Conservation (phyloP, 805 yeast genomes). For the Wickerhamiella galacta region DNA sequence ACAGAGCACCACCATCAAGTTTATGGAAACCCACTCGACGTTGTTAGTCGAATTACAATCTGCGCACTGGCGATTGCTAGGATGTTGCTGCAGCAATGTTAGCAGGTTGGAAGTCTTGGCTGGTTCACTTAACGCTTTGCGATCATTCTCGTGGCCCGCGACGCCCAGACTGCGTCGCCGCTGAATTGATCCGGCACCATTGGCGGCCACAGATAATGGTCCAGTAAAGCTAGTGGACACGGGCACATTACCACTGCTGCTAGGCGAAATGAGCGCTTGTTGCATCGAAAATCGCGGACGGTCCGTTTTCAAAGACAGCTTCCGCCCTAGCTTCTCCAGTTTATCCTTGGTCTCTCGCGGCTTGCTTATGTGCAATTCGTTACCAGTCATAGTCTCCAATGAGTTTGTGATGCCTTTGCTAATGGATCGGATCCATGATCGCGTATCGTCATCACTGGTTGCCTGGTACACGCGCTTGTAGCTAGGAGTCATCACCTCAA, state of each 20-base stretch:
- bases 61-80: constrained; percentile 51
- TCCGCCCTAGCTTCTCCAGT: constrained; percentile 14
- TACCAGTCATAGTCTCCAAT: constrained; percentile 20
- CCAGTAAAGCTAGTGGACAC: not conserved
- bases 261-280: not conserved
- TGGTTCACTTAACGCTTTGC: not conserved
- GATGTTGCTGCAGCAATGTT: constrained; percentile 16
- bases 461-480: constrained; percentile 68
- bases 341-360: constrained; percentile 9
- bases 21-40: constrained; percentile 82
- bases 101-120: constrained; percentile 6
- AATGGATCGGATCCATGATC: constrained; percentile 50
- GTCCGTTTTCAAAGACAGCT: constrained; percentile 11
- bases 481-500: constrained; percentile 57
- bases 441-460: constrained; percentile 45
- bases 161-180: too few species aligned
- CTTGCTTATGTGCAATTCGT: constrained; percentile 1
- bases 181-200: not conserved
- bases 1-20: constrained; percentile 55
- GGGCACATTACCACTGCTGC: not conserved
- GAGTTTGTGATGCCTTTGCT: constrained; percentile 34
- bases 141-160: too few species aligned
- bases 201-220: too few species aligned
- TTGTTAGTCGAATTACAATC: constrained; percentile 50
- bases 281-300: not conserved